phyloP scores from a whole-genome alignment of 176 grass and related monocot genomes.

The Tillandsia fasciculata region DNA sequence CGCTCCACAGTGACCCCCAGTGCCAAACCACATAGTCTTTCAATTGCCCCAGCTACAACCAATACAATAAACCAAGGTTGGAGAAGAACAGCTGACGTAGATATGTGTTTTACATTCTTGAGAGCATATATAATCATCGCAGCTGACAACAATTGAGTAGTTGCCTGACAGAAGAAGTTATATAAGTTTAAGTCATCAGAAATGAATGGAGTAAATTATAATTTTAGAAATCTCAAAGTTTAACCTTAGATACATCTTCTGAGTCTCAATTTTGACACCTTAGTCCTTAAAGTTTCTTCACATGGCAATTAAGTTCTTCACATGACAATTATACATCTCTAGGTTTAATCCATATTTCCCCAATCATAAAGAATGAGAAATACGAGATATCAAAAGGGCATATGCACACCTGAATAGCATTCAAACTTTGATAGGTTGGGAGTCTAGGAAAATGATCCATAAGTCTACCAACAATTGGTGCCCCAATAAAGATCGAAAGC shows the following conservation, averaged over 20 bases:
- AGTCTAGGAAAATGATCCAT: constrained; percentile 93
- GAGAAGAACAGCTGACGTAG: constrained; percentile 55
- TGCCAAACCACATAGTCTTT: constrained; percentile 80
- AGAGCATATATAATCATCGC: constrained; percentile 78
- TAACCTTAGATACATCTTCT: neutral
- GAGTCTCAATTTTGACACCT: too few species aligned
- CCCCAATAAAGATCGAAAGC: constrained; percentile 78
- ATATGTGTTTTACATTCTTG: constrained; percentile 29
- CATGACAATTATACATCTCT: too few species aligned
- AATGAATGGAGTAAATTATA: neutral
- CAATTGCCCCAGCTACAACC: constrained; percentile 60
- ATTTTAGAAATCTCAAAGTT: too few species aligned
- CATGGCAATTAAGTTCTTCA: too few species aligned
- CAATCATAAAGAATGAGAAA: constrained; percentile 11
- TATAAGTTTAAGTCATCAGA: neutral
- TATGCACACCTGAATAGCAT: constrained; percentile 69
- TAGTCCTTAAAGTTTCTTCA: too few species aligned
- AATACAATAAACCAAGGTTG: constrained; percentile 87
- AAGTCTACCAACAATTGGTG: constrained; percentile 78
- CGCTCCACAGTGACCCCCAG: constrained; percentile 86
- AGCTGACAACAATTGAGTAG: constrained; percentile 84
- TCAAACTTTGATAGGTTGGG: constrained; percentile 71
- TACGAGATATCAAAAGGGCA: constrained; percentile 14
- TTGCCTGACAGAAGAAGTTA: constrained; percentile 48
- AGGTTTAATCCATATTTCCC: constrained; percentile 10